Percentiles rank a stretch among this genome's conserved stretches.
These are phyloP conservation scores for Cutaneotrichosporon cavernicola DNA, from an alignment of 1,284 basidiomycete genomes.

Conservation along the genomic window DNA sequence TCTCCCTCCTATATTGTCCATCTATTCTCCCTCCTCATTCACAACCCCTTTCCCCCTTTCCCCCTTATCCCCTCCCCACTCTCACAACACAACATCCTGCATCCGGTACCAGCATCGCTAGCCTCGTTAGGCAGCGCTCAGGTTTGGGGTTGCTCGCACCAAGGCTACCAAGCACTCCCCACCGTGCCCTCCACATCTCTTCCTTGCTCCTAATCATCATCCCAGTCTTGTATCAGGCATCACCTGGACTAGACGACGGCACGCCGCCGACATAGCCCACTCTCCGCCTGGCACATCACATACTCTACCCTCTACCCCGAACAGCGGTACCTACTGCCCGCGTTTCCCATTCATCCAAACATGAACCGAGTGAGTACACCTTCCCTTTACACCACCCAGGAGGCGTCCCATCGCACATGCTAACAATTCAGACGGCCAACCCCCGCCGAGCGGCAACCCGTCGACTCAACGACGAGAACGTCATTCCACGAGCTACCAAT, in stretches of 20 bases:
- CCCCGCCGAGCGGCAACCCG: constrained; percentile 37
- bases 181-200: neutral
- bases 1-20: neutral
- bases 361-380: constrained; percentile 9
- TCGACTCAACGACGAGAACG: constrained; percentile 48
- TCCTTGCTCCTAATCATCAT: neutral
- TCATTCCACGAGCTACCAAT: constrained; percentile 30
- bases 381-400: neutral
- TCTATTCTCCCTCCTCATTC: neutral
- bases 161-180: neutral
- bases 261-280: neutral
- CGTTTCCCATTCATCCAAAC: neutral
- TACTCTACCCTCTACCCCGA: neutral
- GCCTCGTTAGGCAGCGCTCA: neutral
- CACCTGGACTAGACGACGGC: neutral
- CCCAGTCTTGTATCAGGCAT: neutral
- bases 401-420: neutral
- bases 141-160: constrained; percentile 1
- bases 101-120: constrained; percentile 15
- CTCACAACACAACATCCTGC: neutral
- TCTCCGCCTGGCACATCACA: neutral
- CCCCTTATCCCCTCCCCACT: neutral
- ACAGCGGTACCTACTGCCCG: neutral
- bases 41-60: neutral
- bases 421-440: constrained; percentile 23